Conservation (phyloP, 495 filamentous ascomycete genomes). For the Lepraria neglecta region DNA sequence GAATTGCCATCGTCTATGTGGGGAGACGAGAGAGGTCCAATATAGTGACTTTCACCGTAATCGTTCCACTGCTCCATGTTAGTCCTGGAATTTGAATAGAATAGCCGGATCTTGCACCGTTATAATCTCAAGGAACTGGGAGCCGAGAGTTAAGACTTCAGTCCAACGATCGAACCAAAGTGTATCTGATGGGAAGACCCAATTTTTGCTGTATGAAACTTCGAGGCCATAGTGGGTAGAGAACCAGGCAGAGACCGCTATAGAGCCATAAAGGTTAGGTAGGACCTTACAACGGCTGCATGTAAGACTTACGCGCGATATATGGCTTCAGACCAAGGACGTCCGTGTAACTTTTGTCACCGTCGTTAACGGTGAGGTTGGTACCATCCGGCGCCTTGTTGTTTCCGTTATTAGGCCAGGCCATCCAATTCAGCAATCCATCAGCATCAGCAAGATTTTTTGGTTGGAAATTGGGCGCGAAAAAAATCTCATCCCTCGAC, state of each 20-base stretch:
- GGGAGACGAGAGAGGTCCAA: slow-evolving; percentile 50
- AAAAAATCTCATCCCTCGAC: slow-evolving; percentile 35
- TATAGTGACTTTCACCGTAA: slow-evolving; percentile 70
- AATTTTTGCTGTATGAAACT: slow-evolving; percentile 55
- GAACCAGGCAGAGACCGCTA: slow-evolving; percentile 23
- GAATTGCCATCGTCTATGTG: slow-evolving; percentile 54
- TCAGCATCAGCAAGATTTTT: slow-evolving; percentile 17
- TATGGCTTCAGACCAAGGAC: slow-evolving; percentile 45
- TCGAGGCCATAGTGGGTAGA: slow-evolving; percentile 46
- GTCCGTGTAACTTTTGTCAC: slow-evolving; percentile 50
- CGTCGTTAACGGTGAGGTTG: slow-evolving; percentile 43
- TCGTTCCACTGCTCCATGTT: slow-evolving; percentile 57
- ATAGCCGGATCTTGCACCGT: slow-evolving; percentile 30
- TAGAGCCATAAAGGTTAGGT: neutral
- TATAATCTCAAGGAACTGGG: slow-evolving; percentile 56
- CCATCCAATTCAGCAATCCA: slow-evolving; percentile 50
- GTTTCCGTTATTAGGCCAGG: slow-evolving; percentile 58
- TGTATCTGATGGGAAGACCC: slow-evolving; percentile 64
- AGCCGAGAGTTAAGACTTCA: slow-evolving; percentile 55
- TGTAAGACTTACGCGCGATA: slow-evolving; percentile 15
- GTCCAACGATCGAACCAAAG: slow-evolving; percentile 73
- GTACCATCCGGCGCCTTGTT: slow-evolving; percentile 23
- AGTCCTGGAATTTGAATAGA: slow-evolving; percentile 27
- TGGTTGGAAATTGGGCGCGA: slow-evolving; percentile 50
- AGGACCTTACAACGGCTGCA: neutral